These are phyloP conservation scores for Pouteria glomerata DNA, from an alignment of 148 eudicot genomes.

Conservation along the genomic window DNA sequence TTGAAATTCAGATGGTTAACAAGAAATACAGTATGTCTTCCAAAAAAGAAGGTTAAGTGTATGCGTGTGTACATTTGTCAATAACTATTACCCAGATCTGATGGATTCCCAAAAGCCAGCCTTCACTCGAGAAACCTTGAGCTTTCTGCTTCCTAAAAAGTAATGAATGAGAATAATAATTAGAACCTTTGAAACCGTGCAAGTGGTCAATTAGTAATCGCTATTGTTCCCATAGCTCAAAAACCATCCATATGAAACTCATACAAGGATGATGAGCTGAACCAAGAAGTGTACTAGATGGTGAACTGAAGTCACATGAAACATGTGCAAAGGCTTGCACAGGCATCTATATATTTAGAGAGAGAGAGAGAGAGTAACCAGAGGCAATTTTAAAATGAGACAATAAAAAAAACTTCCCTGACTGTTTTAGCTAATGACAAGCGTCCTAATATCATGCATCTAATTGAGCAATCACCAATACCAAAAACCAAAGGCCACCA, in stretches of 20 bases:
- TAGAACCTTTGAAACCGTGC: neutral
- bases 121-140: constrained; percentile 42
- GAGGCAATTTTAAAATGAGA: too few species aligned
- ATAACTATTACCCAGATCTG: constrained; percentile 65
- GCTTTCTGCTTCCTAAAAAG: constrained; percentile 45
- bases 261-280: neutral
- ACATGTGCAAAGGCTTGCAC: neutral
- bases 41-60: neutral
- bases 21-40: too few species aligned
- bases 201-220: neutral
- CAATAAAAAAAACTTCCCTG: too few species aligned
- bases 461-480: too few species aligned
- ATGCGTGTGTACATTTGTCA: constrained; percentile 1
- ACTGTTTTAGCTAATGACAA: too few species aligned
- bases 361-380: neutral
- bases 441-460: too few species aligned
- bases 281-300: neutral
- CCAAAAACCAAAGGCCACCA: too few species aligned
- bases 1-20: neutral
- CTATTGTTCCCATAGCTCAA: neutral
- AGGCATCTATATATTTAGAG: neutral
- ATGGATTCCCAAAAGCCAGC: constrained; percentile 89
- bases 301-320: neutral
- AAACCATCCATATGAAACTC: neutral
- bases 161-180: neutral